These are phyloP conservation scores for Ambrosia hybrid DNA, from an alignment of 140 eudicot species.

Conservation along the genomic window DNA sequence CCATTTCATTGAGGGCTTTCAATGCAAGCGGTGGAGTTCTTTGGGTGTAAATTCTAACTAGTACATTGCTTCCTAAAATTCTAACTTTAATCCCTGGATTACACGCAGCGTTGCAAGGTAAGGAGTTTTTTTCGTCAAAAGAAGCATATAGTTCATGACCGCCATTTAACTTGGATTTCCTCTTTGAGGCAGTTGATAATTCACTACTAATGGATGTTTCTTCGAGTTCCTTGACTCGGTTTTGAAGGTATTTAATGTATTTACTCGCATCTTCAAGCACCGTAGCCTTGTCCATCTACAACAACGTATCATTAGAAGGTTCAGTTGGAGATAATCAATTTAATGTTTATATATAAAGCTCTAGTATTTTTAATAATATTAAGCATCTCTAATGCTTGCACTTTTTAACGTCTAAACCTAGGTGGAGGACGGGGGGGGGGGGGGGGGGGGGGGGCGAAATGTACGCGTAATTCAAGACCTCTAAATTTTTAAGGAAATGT, in stretches of 20 bases:
- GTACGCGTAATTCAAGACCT: no score
- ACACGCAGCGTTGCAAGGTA: conserved; percentile 6
- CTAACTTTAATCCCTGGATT: conserved; percentile 29
- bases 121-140: conserved; percentile 24
- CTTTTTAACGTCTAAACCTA: no score
- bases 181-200: conserved; percentile 6
- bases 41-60: conserved; percentile 45
- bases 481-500: no score
- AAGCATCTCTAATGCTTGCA: neutral
- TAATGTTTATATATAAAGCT: neutral
- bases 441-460: no score
- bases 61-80: conserved; percentile 26
- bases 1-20: conserved; percentile 42
- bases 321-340: neutral
- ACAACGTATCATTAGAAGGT: neutral
- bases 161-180: conserved; percentile 20
- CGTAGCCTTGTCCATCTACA: conserved; percentile 58
- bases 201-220: conserved; percentile 26
- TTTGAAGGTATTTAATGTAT: conserved; percentile 53
- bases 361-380: no score
- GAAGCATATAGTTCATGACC: conserved; percentile 30
- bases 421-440: no score
- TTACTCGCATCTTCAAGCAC: conserved; percentile 56
- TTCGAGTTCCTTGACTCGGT: conserved; percentile 46
- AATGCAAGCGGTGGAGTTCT: conserved; percentile 28